phyloP scores from a whole-genome alignment of 768 basidiomycete species.

The Russula emetica region DNA sequence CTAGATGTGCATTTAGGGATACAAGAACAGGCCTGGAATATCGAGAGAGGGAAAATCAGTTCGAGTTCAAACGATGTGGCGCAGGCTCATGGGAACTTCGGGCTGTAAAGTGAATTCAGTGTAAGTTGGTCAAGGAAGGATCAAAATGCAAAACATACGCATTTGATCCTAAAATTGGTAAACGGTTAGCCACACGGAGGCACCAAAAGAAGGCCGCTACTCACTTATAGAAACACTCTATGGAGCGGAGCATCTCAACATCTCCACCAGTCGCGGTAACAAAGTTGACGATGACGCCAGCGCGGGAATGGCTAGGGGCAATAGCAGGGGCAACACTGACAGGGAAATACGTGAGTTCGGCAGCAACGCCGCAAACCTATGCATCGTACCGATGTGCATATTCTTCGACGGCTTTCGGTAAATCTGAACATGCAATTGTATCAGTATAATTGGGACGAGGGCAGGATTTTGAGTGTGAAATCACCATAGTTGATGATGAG shows the following conservation, averaged over 20 bases:
- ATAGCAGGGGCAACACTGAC: conserved; percentile 79
- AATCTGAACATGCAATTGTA: conserved; percentile 45
- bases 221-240: conserved; percentile 98
- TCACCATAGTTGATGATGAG: conserved; percentile 93
- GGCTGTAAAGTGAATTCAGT: conserved; percentile 49
- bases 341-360: conserved; percentile 16
- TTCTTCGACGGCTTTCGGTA: conserved; percentile 94
- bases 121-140: background rate
- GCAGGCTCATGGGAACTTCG: conserved; percentile 87
- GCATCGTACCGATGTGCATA: conserved; percentile 81
- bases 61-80: conserved; percentile 73
- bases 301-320: conserved; percentile 76
- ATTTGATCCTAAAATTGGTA: conserved; percentile 51
- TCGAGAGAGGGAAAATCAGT: conserved; percentile 33
- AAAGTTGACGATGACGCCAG: conserved; percentile 93
- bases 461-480: conserved; percentile 22
- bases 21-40: conserved; percentile 57
- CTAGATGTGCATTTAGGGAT: conserved; percentile 67
- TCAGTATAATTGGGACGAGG: background rate
- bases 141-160: conserved; percentile 48
- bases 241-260: conserved; percentile 96
- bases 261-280: conserved; percentile 97
- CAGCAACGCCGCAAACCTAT: conserved; percentile 8
- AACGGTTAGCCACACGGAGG: conserved; percentile 10
- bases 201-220: conserved; percentile 26